Base-by-base conservation (phyloP, 2,329 filamentous ascomycete species). In the Triangularia setosa region DNA sequence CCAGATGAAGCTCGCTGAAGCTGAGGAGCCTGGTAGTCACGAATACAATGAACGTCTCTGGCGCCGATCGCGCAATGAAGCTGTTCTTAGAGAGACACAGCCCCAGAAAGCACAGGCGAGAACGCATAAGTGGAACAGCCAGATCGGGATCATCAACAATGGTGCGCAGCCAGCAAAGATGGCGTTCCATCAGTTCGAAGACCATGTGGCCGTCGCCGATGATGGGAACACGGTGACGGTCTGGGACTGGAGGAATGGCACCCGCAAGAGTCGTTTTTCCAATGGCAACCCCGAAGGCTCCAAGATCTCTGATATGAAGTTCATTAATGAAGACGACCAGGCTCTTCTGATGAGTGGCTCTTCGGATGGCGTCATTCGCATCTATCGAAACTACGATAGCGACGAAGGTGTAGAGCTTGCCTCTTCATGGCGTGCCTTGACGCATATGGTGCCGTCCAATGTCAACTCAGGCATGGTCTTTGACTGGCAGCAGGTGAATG, bases 401-500 rank as follows among this genome's bases (percentile, higher is more conserved):
- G 84, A 89, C 56, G 84, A 84, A 67, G 84, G 88, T 60, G 89
- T 95, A 27, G 91, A 96, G 77, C 85, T 99, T 28, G 93, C 96
- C 2, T 93, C 94, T 0, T 87, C 92, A 18, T 98, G 96, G 87
- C 88, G 95, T 56, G 95, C 95, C 4, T 79, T 99, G 65, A 96
- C 92, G 12, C 92, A 99, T 77, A 90, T 98, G 74, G 90, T 98
- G 5, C 92, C 93, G 3, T 96, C 92, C 75, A 97, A 94, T 72
- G 90, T 93, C 73, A 96, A 97, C 75, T 93, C 93, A 1, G 95
- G 95, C 23, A 90, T 99, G 78, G 94, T 98, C 25, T 96, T 98
- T 74, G 94, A 99, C 76, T 99, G 95, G 95, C 94, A 98, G 75
- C 95, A 99, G 78, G 93, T 96, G n/a, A 92, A 92, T 70, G 95